A percentile compares a stretch with the other conserved stretches of the same genome.
Conservation (phyloP, 78 protist genomes). For the Planoprotostelium fungivorum region DNA sequence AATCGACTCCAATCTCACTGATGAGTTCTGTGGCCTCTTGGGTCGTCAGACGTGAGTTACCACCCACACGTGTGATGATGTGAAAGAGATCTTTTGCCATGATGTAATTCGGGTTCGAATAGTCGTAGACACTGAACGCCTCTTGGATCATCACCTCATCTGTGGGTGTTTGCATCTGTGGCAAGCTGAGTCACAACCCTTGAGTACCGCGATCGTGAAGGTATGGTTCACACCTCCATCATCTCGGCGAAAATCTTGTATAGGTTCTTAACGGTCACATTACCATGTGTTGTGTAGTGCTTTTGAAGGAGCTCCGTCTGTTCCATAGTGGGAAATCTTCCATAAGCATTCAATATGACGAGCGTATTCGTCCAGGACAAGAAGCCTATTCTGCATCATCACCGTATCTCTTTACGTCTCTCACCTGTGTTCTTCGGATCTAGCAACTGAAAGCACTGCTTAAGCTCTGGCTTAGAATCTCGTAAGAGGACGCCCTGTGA, state of each 20-base stretch:
- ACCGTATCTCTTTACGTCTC: not conserved
- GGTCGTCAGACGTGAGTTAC: not conserved
- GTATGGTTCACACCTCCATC: not conserved
- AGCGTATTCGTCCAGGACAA: not conserved
- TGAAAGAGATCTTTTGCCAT: not conserved
- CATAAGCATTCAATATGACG: not conserved
- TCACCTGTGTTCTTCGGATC: not conserved
- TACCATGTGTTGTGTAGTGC: not conserved
- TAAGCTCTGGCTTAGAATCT: not conserved
- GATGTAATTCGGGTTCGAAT: not conserved
- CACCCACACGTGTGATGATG: not conserved
- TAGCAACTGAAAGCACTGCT: not conserved
- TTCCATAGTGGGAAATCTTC: not conserved
- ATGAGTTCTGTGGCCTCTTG: not conserved
- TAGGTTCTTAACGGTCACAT: not conserved
- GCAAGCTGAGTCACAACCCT: no score
- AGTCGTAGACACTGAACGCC: not conserved
- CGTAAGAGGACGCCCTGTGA: not conserved
- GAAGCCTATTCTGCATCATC: not conserved
- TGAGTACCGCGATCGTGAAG: no score
- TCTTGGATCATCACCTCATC: not conserved
- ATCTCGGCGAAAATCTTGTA: not conserved
- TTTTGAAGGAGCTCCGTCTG: not conserved
- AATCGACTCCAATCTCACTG: not conserved
- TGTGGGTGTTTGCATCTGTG: not conserved